Base-by-base conservation (phyloP, 129 eudicot species). In the Flaveria linearis region DNA sequence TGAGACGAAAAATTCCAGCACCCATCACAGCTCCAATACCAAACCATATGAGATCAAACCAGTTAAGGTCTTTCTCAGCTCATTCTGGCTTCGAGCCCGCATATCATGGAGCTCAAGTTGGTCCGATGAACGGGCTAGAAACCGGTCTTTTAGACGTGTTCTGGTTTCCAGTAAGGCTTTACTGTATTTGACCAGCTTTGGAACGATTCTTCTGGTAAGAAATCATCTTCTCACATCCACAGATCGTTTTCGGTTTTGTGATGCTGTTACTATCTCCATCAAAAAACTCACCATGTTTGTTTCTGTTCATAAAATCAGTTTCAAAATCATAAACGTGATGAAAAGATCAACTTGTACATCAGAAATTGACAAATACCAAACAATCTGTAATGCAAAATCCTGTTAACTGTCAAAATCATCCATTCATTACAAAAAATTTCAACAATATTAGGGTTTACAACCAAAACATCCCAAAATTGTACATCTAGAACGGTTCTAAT, bases 11-110 rank as follows among this genome's bases (percentile, higher is more conserved):
- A 4, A 92, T 82, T 17, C 97, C 97, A n/a, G 97, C 92, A 17
- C 97, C n/a, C 76, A 89, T 83, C 12, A 89, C 91, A 0, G 89
- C 84, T 15, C 97, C 97, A 39, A 89, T 72, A 18, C 97, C 96
- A 71, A 92, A 87, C 89, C 97, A 92, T 43, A 87, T 80, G 47
- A 92, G 71, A 64, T 92, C 96, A 75, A 87, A 92, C 96, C 97
- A 87, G n/a, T 80, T 83, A 17, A 92, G 79, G 85, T 69, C 76
- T 73, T 89, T 68, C 67, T 87, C 88, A 92, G 84, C 49, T 89
- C 81, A 72, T 87, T 72, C 56, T 86, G 83, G 80, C 96, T 89
- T 22, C 89, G 81, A 8, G 81, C 84, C 10, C 63, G 77, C 81
- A 92, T 80, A 28, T 87, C 84, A 16, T 84, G 76, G 53, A 89